Percentiles rank a stretch among this genome's conserved stretches.
Conservation (phyloP, 768 basidiomycete genomes). For the Kwoniella sp. region DNA sequence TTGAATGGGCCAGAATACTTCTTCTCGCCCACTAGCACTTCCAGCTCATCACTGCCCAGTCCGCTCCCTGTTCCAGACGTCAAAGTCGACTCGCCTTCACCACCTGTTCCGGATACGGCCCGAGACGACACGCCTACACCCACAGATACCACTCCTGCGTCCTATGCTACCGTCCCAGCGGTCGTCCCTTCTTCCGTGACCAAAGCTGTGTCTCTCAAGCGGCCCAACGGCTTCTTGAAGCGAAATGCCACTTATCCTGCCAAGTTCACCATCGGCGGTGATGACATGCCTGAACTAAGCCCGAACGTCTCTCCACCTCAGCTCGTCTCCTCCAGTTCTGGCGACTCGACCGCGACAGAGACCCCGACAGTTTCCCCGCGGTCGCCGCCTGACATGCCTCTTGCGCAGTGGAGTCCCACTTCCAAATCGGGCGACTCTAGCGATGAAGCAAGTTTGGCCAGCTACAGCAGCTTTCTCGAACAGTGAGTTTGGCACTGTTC, state of each 20-base stretch:
- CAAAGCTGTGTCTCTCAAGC: neutral
- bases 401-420: slow-evolving; percentile 26
- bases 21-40: slow-evolving; percentile 15
- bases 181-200: neutral
- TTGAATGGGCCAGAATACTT: slow-evolving; percentile 22
- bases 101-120: slow-evolving; percentile 10
- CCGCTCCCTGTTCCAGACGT: slow-evolving; percentile 16
- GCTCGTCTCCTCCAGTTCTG: slow-evolving; percentile 5
- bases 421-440: slow-evolving; percentile 8
- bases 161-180: neutral
- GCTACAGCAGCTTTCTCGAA: slow-evolving; percentile 43
- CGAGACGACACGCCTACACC: slow-evolving; percentile 5
- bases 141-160: neutral
- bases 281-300: slow-evolving; percentile 7
- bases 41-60: neutral
- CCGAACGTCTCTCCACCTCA: slow-evolving; percentile 15
- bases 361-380: slow-evolving; percentile 30
- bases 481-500: slow-evolving; percentile 38
- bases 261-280: slow-evolving; percentile 13
- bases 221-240: neutral
- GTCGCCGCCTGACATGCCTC: slow-evolving; percentile 28
- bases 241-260: slow-evolving; percentile 3
- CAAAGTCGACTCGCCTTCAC: slow-evolving; percentile 29
- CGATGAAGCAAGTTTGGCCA: slow-evolving; percentile 25
- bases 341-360: slow-evolving; percentile 12